Evolutionary conservation across 257 asterid genomes (phyloP).

Genomic region (Scutellaria minor): DNA sequence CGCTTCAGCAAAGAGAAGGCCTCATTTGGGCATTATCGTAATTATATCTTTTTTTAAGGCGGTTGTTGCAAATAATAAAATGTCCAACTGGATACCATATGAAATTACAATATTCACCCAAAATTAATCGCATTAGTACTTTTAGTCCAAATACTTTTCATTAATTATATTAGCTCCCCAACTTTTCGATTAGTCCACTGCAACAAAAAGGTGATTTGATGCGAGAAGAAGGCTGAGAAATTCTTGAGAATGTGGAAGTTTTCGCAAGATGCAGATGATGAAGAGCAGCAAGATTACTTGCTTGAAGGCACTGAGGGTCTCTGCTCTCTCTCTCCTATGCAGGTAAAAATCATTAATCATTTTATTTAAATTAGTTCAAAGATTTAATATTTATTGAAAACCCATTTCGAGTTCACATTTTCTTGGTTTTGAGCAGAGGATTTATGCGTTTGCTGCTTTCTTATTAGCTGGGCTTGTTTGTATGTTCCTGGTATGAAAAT

Average conservation of each 20-base stretch:
- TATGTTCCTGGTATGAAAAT: slow-evolving; percentile 77
- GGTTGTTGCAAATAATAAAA: too few species aligned
- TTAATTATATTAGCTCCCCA: slow-evolving; percentile 26
- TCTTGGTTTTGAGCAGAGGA: slow-evolving; percentile 62
- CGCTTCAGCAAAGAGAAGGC: not conserved
- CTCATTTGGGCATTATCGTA: too few species aligned
- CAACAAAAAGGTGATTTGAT: slow-evolving; percentile 29
- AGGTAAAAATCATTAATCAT: slow-evolving; percentile 49
- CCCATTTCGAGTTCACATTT: slow-evolving; percentile 23
- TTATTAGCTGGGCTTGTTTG: slow-evolving; percentile 73
- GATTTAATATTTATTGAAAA: slow-evolving; percentile 28
- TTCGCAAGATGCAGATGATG: slow-evolving; percentile 55
- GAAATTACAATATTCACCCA: not conserved
- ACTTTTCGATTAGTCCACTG: slow-evolving; percentile 17
- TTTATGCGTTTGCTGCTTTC: slow-evolving; percentile 86
- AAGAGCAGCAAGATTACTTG: slow-evolving; percentile 65
- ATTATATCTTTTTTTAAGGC: too few species aligned
- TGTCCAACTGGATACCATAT: too few species aligned
- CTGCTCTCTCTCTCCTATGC: slow-evolving; percentile 76
- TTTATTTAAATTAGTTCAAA: slow-evolving; percentile 2
- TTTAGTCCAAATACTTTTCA: not conserved
- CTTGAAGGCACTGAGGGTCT: slow-evolving; percentile 73
- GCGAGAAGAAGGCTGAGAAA: slow-evolving; percentile 25
- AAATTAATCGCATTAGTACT: not conserved
- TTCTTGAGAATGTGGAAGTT: slow-evolving; percentile 65